Evolutionary conservation across 805 yeast genomes (phyloP).

Genomic region (Lipomyces yamanashiensis): DNA sequence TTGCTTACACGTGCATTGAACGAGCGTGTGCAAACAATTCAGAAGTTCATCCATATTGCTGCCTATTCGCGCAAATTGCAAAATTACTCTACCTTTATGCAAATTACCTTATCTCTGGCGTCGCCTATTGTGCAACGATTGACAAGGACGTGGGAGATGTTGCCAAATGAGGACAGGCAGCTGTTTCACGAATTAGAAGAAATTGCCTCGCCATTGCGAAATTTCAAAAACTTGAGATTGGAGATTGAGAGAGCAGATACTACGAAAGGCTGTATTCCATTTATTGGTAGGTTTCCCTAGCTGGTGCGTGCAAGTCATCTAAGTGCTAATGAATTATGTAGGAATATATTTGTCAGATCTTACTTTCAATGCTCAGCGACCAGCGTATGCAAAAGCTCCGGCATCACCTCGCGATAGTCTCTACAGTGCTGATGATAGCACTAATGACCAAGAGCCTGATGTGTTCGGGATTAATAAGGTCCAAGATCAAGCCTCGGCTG

Average conservation of each 20-base stretch:
- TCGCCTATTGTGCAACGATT: constrained; percentile 64
- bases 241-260: constrained; percentile 65
- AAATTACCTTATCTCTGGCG: constrained; percentile 78
- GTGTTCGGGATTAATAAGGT: background rate
- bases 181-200: constrained; percentile 70
- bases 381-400: constrained; percentile 50
- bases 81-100: constrained; percentile 86
- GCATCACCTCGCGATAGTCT: constrained; percentile 21
- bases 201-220: constrained; percentile 72
- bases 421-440: constrained; percentile 41
- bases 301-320: no score
- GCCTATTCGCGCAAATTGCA: constrained; percentile 71
- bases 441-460: constrained; percentile 7
- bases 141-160: constrained; percentile 71
- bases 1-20: constrained; percentile 64
- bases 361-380: constrained; percentile 70
- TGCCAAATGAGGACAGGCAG: constrained; percentile 73
- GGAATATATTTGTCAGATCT: constrained; percentile 81
- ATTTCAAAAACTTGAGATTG: constrained; percentile 69
- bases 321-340: background rate
- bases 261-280: constrained; percentile 83
- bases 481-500: background rate
- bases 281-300: constrained; percentile 54
- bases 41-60: constrained; percentile 87
- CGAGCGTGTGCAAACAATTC: constrained; percentile 70